Percentiles rank a stretch among this genome's conserved stretches.
Conservation (phyloP, 1,139 yeast genomes). For the Candida labiduridarum region DNA sequence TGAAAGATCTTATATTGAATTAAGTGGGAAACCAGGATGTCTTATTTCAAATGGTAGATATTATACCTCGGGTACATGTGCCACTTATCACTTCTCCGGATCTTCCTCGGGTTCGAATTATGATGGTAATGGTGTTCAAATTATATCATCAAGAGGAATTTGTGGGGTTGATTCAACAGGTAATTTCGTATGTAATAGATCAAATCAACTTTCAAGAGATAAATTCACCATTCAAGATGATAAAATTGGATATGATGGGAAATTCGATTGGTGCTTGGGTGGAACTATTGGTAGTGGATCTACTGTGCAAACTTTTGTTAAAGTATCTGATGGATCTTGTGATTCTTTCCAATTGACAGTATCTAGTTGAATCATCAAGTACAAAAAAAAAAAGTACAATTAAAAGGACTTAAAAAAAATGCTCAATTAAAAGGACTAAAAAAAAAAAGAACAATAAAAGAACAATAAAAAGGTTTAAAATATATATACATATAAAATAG, state of each 20-base stretch:
- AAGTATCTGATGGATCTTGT: constrained; percentile 49
- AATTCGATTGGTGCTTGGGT: constrained; percentile 55
- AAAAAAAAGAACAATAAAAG: neutral
- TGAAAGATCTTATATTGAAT: constrained; percentile 45
- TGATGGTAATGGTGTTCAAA: constrained; percentile 66
- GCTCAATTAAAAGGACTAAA: neutral
- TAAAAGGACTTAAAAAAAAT: too few relatives aligned
- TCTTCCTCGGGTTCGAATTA: constrained; percentile 20
- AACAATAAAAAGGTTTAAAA: neutral
- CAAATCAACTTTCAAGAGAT: constrained; percentile 36
- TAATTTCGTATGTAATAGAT: constrained; percentile 36
- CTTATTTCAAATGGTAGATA: constrained; percentile 83
- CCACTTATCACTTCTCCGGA: constrained; percentile 54
- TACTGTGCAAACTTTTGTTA: constrained; percentile 53
- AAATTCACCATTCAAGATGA: constrained; percentile 55
- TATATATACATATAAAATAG: neutral
- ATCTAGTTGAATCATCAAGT: constrained; percentile 3
- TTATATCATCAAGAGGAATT: constrained; percentile 69
- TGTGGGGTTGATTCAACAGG: constrained; percentile 54
- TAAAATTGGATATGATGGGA: constrained; percentile 65
- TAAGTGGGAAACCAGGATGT: constrained; percentile 68
- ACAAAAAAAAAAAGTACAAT: neutral
- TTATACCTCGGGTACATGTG: constrained; percentile 86
- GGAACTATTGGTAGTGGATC: constrained; percentile 39
- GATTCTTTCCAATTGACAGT: constrained; percentile 19